Evolutionary conservation across 495 filamentous ascomycete genomes (phyloP).

Genomic region (Aspergillus taichungensis): DNA sequence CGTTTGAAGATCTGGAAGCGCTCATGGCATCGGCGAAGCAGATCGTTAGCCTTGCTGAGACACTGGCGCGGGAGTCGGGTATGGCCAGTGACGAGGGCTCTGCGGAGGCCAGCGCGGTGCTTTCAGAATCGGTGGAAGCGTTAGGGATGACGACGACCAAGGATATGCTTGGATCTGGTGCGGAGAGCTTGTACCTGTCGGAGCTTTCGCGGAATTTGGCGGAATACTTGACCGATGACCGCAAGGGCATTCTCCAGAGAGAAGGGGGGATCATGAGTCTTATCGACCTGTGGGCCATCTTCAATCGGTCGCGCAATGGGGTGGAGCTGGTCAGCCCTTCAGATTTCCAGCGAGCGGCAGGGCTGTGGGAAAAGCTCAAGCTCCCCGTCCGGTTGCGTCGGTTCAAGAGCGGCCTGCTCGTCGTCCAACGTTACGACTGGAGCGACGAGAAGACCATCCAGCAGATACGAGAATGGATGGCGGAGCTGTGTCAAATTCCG

Average conservation of each 20-base stretch:
- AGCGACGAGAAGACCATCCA: conserved; percentile 86
- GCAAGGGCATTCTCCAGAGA: conserved; percentile 64
- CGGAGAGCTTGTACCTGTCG: conserved; percentile 54
- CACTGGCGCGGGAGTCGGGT: conserved; percentile 63
- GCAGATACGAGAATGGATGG: conserved; percentile 67
- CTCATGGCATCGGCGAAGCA: conserved; percentile 96
- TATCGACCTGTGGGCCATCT: conserved; percentile 93
- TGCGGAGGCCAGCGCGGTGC: conserved; percentile 59
- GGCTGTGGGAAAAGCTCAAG: conserved; percentile 79
- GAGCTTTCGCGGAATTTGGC: conserved; percentile 85
- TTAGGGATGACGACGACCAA: conserved; percentile 87
- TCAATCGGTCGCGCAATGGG: conserved; percentile 90
- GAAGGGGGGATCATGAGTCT: conserved; percentile 93
- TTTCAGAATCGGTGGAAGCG: conserved; percentile 76
- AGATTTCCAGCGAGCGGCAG: conserved; percentile 85
- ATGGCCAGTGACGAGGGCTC: conserved; percentile 45
- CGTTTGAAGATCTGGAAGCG: conserved; percentile 94
- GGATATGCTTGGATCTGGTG: conserved; percentile 65
- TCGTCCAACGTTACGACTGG: conserved; percentile 80
- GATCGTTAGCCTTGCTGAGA: conserved; percentile 86
- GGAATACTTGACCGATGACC: conserved; percentile 89
- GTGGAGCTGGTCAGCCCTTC: conserved; percentile 88
- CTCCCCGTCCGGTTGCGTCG: conserved; percentile 78
- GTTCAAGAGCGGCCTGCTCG: conserved; percentile 86
- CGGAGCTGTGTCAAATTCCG: conserved; percentile 57